Conservation (phyloP, 805 yeast genomes). For the Candida koratica region DNA sequence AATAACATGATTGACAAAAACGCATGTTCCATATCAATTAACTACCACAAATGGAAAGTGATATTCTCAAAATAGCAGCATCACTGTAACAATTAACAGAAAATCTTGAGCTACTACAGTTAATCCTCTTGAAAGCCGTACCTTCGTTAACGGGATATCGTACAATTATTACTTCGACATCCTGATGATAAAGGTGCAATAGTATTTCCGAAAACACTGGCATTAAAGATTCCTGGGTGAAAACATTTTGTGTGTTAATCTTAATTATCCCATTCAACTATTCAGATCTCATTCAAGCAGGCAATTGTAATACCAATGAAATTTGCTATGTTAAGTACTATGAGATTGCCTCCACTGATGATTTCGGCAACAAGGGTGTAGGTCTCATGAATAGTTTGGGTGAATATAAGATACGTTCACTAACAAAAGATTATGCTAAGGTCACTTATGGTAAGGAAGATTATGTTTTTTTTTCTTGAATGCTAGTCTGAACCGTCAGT, state of each 20-base stretch:
- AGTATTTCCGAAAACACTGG: too few species aligned
- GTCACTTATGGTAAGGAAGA: constrained; percentile 1
- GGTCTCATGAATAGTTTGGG: constrained; percentile 1
- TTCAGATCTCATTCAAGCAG: background rate
- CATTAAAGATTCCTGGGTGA: too few species aligned
- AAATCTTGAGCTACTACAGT: too few species aligned
- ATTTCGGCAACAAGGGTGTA: constrained; percentile 1
- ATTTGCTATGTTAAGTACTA: constrained; percentile 1
- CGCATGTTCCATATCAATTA: too few species aligned
- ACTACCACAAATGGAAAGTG: too few species aligned
- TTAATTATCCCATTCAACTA: constrained; percentile 1
- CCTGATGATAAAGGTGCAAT: too few species aligned
- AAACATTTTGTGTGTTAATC: constrained; percentile 1
- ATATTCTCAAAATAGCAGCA: too few species aligned
- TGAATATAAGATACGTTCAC: background rate
- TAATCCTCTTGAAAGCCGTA: too few species aligned
- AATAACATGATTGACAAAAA: too few species aligned
- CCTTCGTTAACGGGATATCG: too few species aligned
- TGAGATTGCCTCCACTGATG: constrained; percentile 2
- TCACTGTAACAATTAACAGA: too few species aligned
- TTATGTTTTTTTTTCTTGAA: background rate
- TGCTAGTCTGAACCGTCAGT: constrained; percentile 1
- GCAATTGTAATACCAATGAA: constrained; percentile 1
- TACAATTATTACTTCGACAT: too few species aligned
- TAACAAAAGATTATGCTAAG: background rate